A percentile compares a stretch with the other conserved stretches of the same genome.
Evolutionary conservation across 2,329 filamentous ascomycete species (phyloP).

Genomic region (Aspergillus phoenicis): DNA sequence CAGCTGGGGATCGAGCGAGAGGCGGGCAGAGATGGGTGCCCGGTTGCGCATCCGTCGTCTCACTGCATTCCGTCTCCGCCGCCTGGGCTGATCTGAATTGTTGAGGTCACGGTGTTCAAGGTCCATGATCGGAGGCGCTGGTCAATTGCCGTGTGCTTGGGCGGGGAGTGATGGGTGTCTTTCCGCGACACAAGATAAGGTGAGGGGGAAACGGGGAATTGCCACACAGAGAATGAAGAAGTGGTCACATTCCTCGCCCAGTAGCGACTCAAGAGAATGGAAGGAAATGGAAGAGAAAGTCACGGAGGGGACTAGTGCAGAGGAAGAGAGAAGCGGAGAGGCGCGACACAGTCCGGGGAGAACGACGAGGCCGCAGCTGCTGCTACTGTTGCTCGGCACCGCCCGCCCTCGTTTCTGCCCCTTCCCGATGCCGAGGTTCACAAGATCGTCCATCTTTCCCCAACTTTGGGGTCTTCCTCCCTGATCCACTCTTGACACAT

Average conservation of each 20-base stretch:
- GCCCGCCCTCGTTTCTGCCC: slow-evolving; percentile 35
- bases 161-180: slow-evolving; percentile 7
- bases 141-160: slow-evolving; percentile 27
- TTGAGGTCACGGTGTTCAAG: slow-evolving; percentile 42
- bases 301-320: background rate
- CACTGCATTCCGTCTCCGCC: slow-evolving; percentile 51
- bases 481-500: too few species aligned
- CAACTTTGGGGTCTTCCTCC: too few species aligned
- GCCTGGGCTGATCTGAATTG: slow-evolving; percentile 51
- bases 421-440: slow-evolving; percentile 41
- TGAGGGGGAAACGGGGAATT: slow-evolving; percentile 7
- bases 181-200: background rate
- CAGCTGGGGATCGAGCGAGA: slow-evolving; percentile 82
- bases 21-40: slow-evolving; percentile 73
- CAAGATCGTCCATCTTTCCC: slow-evolving; percentile 11
- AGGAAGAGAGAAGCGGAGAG: background rate
- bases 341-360: slow-evolving; percentile 30
- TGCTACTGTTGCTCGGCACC: slow-evolving; percentile 27
- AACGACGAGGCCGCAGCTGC: slow-evolving; percentile 24
- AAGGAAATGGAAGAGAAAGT: slow-evolving; percentile 1
- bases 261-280: background rate
- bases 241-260: slow-evolving; percentile 7
- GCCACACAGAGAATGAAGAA: background rate
- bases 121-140: slow-evolving; percentile 42
- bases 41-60: slow-evolving; percentile 60